phyloP scores from a whole-genome alignment of 1,284 basidiomycete genomes.

The Cystobasidium pallidum region DNA sequence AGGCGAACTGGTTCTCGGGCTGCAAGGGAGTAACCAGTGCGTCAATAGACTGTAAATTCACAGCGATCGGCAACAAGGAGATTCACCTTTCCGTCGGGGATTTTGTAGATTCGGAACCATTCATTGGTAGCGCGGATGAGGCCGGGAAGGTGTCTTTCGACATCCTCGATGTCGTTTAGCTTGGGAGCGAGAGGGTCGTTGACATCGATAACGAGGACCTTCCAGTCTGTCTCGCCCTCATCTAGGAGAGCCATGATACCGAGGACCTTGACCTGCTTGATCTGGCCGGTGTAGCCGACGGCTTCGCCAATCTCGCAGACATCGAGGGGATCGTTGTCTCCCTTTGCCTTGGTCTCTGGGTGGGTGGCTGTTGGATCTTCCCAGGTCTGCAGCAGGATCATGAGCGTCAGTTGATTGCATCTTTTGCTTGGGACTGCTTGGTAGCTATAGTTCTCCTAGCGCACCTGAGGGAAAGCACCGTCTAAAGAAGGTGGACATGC shows the following conservation, averaged over 20 bases:
- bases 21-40: neutral
- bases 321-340: slow-evolving; percentile 99
- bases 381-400: slow-evolving; percentile 74
- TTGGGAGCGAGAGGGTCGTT: slow-evolving; percentile 93
- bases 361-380: slow-evolving; percentile 88
- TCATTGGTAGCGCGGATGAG: slow-evolving; percentile 95
- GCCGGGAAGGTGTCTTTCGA: slow-evolving; percentile 96
- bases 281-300: slow-evolving; percentile 94
- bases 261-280: slow-evolving; percentile 99
- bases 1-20: slow-evolving; percentile 85
- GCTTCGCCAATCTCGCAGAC: slow-evolving; percentile 99
- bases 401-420: neutral
- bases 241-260: slow-evolving; percentile 99
- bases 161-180: slow-evolving; percentile 99
- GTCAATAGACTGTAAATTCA: too few species aligned
- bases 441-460: neutral
- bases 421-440: neutral
- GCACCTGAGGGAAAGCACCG: slow-evolving; percentile 84
- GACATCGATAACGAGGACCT: slow-evolving; percentile 96
- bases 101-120: slow-evolving; percentile 59
- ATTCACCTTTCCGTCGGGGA: slow-evolving; percentile 88
- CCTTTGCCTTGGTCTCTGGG: slow-evolving; percentile 97
- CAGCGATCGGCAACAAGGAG: neutral
- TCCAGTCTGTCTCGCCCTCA: slow-evolving; percentile 99
- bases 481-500: slow-evolving; percentile 12